Base-by-base conservation (phyloP, 208 protist genomes). In the Acanthamoeba polyphaga region DNA sequence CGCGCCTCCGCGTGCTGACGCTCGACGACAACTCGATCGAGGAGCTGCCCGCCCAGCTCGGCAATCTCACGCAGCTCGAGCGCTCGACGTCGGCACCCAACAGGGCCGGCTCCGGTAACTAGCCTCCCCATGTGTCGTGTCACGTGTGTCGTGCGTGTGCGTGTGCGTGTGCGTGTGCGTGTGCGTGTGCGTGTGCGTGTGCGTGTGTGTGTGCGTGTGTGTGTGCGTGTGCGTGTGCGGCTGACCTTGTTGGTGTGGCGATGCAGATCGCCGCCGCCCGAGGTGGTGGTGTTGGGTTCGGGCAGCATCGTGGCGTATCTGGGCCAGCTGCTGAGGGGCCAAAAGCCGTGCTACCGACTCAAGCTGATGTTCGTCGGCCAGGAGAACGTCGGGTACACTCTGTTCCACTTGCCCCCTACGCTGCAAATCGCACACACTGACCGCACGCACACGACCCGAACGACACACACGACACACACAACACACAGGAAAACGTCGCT, bases 331-430 rank as follows among this genome's bases (percentile, higher is more conserved):
- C 24, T 89, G 0, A 6, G 34, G 27, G 82, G 82, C 9, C 82
- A 89, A 27, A 10, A 2, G 55, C 82, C 82, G 24, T 89, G 82
- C 32, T 62, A 68, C 34, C 24, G 82, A 12, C 24, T 89, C 53
- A 89, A 89, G 55, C 53, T 89, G 46, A 89, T 89, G 82, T 89
- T 89, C 43, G 82, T 89, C 51, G 82, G 82, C 17, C 82, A 89
- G 43, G 82, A 89, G 24, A 89, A 89, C 82, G 82, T 89, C 34
- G 82, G 82, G 82, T 89, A 89, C 53, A 58, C 43, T 12, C 43
- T 49, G 8, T 10, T 12, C 8, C 2, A 0, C 2, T 10, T 3
- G 8, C 22, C 4, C 15, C 53, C 2, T 10, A 13, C 27, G 15
- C 15, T n/a, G 64, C 80, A 29, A 49, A 12, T 49, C 8, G 43